phyloP scores from a whole-genome alignment of 1,139 yeast species.

The Geotrichum klebahnii region DNA sequence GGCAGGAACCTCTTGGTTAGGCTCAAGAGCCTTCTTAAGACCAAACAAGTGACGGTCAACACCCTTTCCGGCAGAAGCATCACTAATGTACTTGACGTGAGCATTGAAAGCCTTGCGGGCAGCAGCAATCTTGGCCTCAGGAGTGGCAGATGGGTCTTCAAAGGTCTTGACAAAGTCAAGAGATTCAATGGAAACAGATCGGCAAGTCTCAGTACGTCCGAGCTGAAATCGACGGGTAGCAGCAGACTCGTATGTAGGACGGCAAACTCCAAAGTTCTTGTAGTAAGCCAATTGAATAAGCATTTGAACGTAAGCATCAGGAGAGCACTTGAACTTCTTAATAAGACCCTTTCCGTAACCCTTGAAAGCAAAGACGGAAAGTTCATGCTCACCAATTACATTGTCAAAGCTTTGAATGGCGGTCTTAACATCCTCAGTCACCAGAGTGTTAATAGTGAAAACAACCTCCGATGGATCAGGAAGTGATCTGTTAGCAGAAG shows the following conservation, averaged over 20 bases:
- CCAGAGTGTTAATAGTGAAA: conserved; percentile 46
- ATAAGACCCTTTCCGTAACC: conserved; percentile 58
- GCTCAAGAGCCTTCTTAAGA: conserved; percentile 63
- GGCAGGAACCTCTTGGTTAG: conserved; percentile 62
- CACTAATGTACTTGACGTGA: conserved; percentile 69
- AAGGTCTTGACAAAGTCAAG: conserved; percentile 71
- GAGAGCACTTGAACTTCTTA: conserved; percentile 70
- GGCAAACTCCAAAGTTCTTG: conserved; percentile 72
- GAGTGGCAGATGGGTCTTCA: conserved; percentile 55
- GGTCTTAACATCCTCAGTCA: conserved; percentile 49
- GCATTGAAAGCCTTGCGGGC: conserved; percentile 70
- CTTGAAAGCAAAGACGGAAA: conserved; percentile 43
- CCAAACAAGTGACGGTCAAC: conserved; percentile 95
- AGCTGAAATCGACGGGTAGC: conserved; percentile 84
- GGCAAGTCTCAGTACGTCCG: conserved; percentile 96
- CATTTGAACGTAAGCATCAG: conserved; percentile 79
- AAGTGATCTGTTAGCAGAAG: conserved; percentile 29
- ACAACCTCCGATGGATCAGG: conserved; percentile 42
- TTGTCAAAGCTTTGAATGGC: conserved; percentile 58
- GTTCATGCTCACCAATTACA: conserved; percentile 43
- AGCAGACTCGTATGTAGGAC: conserved; percentile 95
- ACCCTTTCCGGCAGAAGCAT: conserved; percentile 83
- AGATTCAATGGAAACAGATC: conserved; percentile 78
- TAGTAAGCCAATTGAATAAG: conserved; percentile 74
- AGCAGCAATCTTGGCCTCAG: conserved; percentile 58